Base-by-base conservation (phyloP, 257 asterid species). In the Misopates orontium region DNA sequence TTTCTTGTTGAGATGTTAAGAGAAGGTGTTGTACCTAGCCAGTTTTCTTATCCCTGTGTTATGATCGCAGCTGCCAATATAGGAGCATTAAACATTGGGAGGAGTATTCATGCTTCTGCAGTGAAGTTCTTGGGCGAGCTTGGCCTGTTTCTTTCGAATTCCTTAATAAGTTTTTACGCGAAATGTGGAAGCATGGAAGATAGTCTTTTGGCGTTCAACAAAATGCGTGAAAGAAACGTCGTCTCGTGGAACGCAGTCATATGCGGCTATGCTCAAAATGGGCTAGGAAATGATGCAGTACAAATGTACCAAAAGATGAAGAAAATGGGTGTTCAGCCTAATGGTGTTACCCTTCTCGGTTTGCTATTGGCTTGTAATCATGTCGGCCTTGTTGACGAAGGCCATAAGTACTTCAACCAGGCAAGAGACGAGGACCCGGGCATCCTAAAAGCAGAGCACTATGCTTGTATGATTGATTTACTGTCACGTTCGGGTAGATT, bases 161-260 rank as follows among this genome's bases (percentile, higher is more conserved):
- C 98, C 5, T 70, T 89, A 16, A 64, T 87, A 55, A 89, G 98
- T 74, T 84, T 92, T 54, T 89, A 92, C 14, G 88, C 97, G 6
- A 92, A 89, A 79, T 87, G 98, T 73, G 98, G 98, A 36, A 73
- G 80, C 74, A 87, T 84, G 86, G 93, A 77, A 28, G 97, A 86
- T 45, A 73, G 93, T 62, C 75, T 75, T 4, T 18, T 74, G 60
- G 79, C 65, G 1, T 89, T 92, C 47, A 5, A 39, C 13, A 85
- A 69, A 70, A 75, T 79, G 71, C 69, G 22, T 0, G 77, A 75
- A 28, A 78, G 73, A 58, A 86, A 83, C 25, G 60, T 75, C n/a
- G 90, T 91, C 12, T 83, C 95, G 20, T 92, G 98, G 97, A 92
- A 92, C 11, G 93, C 98, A 4, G 24, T 87, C 59, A 78, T 89